phyloP scores from a whole-genome alignment of 805 yeast genomes.

The Kurtzmaniella fragi region DNA sequence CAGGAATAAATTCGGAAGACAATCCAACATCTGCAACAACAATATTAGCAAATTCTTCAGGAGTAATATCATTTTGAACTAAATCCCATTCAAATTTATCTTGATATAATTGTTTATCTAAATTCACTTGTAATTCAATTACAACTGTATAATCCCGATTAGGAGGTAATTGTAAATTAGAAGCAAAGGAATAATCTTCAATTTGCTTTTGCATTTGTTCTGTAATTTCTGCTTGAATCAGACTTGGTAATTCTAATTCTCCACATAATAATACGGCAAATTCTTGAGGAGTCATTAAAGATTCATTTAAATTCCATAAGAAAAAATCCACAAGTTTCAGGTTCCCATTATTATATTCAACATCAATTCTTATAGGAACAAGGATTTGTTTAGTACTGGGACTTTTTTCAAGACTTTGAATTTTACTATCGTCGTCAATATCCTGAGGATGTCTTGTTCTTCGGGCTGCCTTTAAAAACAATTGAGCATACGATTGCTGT shows the following conservation, averaged over 20 bases:
- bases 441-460: slow-evolving; percentile 2
- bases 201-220: slow-evolving; percentile 75
- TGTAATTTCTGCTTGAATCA: slow-evolving; percentile 58
- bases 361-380: slow-evolving; percentile 61
- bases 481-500: slow-evolving; percentile 7
- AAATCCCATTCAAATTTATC: slow-evolving; percentile 96
- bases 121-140: slow-evolving; percentile 72
- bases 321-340: slow-evolving; percentile 56
- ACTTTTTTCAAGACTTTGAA: slow-evolving; percentile 12
- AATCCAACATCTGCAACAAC: slow-evolving; percentile 85
- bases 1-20: slow-evolving; percentile 79
- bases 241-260: slow-evolving; percentile 76
- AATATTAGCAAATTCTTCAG: slow-evolving; percentile 76
- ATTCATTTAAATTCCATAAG: slow-evolving; percentile 70
- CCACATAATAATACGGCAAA: slow-evolving; percentile 71
- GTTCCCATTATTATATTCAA: slow-evolving; percentile 52
- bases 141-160: slow-evolving; percentile 63
- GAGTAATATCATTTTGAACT: slow-evolving; percentile 48
- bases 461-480: slow-evolving; percentile 6
- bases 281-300: slow-evolving; percentile 64
- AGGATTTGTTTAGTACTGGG: slow-evolving; percentile 22
- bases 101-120: slow-evolving; percentile 79
- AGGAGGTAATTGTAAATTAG: slow-evolving; percentile 59
- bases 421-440: slow-evolving; percentile 2
- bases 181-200: slow-evolving; percentile 64